These are phyloP conservation scores for Beta vulgaris DNA, from an alignment of 148 eudicot genomes.

Conservation along the genomic window DNA sequence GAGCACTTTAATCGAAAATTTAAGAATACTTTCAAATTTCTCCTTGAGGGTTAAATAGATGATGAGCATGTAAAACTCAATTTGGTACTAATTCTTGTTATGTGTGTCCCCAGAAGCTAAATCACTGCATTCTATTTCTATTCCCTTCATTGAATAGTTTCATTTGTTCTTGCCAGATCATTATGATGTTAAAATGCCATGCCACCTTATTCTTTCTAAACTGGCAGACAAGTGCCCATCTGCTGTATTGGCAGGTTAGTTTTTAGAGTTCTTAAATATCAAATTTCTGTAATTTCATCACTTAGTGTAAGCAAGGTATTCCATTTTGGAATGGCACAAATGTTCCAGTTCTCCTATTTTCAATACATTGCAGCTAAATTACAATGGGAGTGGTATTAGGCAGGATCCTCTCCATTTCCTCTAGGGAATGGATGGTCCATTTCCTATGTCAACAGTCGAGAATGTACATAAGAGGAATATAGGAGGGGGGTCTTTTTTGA, in stretches of 20 bases:
- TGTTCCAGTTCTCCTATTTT: neutral
- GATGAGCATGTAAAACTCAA: neutral
- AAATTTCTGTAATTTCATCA: neutral
- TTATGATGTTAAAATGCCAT: constrained; percentile 99
- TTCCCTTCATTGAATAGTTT: neutral
- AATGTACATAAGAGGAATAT: too few relatives aligned
- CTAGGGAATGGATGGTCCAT: too few relatives aligned
- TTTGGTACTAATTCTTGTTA: neutral
- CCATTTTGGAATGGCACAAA: neutral
- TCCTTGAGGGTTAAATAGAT: neutral
- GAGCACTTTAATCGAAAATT: neutral
- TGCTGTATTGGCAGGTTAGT: constrained; percentile 86
- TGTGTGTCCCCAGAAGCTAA: neutral
- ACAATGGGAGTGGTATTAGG: too few relatives aligned
- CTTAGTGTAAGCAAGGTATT: neutral
- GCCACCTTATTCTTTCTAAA: constrained; percentile 95
- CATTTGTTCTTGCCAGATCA: constrained; percentile 59
- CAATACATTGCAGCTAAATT: neutral
- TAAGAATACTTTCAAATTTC: neutral
- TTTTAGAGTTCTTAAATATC: neutral
- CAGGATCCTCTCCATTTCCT: too few relatives aligned
- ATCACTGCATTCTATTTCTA: neutral
- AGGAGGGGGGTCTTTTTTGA: too few relatives aligned
- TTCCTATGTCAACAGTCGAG: too few relatives aligned
- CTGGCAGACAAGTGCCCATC: constrained; percentile 93